Evolutionary conservation across 1,284 basidiomycete species (phyloP), one percentile per base, ranked within the genome.

Genomic region (Cutaneotrichosporon cavernicola): DNA sequence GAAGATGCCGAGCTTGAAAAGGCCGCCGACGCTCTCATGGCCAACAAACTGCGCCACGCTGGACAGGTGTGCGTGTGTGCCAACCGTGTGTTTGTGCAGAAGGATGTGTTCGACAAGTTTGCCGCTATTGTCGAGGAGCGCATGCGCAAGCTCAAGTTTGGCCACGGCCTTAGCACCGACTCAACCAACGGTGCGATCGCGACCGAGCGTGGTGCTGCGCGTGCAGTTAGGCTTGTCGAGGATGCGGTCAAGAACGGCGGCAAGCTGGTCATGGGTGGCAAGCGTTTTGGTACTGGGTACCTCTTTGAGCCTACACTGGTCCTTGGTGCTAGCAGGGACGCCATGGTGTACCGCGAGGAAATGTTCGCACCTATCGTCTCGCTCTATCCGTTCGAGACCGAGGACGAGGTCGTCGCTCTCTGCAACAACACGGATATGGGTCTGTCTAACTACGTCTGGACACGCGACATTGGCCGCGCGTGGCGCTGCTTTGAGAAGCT

Each of bases 401-500:
- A 98, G 80, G 90, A 93, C 55, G 90, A 97, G 77, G 93, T 93
- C 1, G 82, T 97, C 60, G 84, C 83, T 67, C 81, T 90, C 59
- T 92, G 92, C 46, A 97, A 98, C 79, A 82, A 87, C 70, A 85
- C 89, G 0, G 86, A 90, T 32, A 87, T 90, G 52, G 95, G 95
- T 0, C 84, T 98, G 16, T 92, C 93, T 6, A 92, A 91, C 60
- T 94, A 95, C 78, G 92, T 96, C 82, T 96, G 86, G 82, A 91
- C 91, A 47, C 82, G 89, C 62, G 92, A 97, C 76, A 84, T 96
- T 8, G 88, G 89, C 0, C 84, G 93, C 32, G 89, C 91, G 56
- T 97, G 92, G 91, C 86, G 94, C 57, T 91, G 96, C 18, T 92
- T 92, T 26, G 94, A 96, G 81, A 88, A 85, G 66, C 84, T 97